Base-by-base conservation (phyloP, 805 yeast genomes). In the Candida railenensis region DNA sequence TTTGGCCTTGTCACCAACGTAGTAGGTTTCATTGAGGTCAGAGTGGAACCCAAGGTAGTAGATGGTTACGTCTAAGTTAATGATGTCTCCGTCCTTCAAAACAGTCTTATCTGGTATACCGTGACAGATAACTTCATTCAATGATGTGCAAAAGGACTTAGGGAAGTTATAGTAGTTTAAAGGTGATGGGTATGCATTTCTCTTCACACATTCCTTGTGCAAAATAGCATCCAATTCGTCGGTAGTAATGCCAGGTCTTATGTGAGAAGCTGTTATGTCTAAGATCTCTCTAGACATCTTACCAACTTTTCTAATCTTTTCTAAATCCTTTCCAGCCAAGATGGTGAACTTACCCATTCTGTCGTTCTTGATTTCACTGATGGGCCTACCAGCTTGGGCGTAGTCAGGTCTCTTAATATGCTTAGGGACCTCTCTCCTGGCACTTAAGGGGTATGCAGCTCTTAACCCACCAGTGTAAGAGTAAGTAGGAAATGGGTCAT, bases 41-140 rank as follows among this genome's bases (percentile, higher is more conserved):
- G 96, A 85, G 69, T 94, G 98, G 70, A 82, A 82, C 1, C 99
- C 99, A 54, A 87, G 80, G 66, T 86, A 81, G 70, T 79, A 94
- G 45, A 94, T 66, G 3, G 96, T 79, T 42, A 94, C 88, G 64
- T 94, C 99, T 53, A 94, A 72, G 62, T 94, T 94, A 50, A 94
- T 79, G 55, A 94, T 92, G 63, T 94, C 99, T 49, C 99, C 99
- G 54, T 92, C 98, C 64, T 88, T 71, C 52, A 94, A 76, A 30
- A 83, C 83, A 46, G 91, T 79, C 69, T 87, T 78, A 67, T 94
- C 99, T 22, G 99, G 99, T 48, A 94, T 87, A 52, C 99, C 99
- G 66, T 94, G 99, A 65, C 99, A 94, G 50, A 94, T 87, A 48
- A 90, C 83, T 73, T 94, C 99, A 67, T 94, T 94, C 38, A 94